Evolutionary conservation across 2,329 filamentous ascomycete genomes (phyloP), one percentile per base, ranked within the genome.

Genomic region (Purpureocillium takamizusanense): DNA sequence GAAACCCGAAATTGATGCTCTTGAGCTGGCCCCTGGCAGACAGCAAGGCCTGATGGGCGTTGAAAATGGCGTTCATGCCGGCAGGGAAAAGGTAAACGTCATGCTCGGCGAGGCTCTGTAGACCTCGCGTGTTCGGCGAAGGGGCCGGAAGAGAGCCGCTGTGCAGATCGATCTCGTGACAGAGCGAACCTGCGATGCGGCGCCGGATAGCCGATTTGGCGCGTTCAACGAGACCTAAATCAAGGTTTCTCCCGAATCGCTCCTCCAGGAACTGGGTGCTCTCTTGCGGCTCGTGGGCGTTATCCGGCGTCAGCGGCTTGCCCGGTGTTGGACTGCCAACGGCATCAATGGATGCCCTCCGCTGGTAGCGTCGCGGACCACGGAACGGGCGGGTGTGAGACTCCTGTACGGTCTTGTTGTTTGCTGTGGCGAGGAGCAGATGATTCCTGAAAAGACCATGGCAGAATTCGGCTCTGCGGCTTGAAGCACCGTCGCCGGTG

Each of bases 51-150:
- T 83, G 79, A 56, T 98, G 92, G 0, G 85, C 74, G 50, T 86
- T 87, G 65, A 87, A 98, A 33, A 98, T 95, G 37, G 90, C 80
- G 53, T 87, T 95, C 89, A 98, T 98, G 29, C 92, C 92, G 31
- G 76, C 82, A 1, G 90, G 86, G 40, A 84, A 90, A 1, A 98
- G 72, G 53, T 87, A 94, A 28, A 98, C 84, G 55, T 98, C 90
- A 16, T 86, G 77, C 55, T 94, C 87, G 2, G 77, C 78, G 37
- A 95, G 80, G 17, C 75, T 80, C 10, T 72, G 67, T 3, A 81
- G 66, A 16, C 76, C 74, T 35, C 76, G 65, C 6, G 66, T 63
- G 51, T 74, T 74, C 16, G 74, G 42, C 17, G 46, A 32, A 41
- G 51, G 43, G 16, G 44, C 37, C 13, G 52, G 47, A 5, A 53